Evolutionary conservation across 2,329 filamentous ascomycete species (phyloP).

Genomic region (Leptographium galeiforme): DNA sequence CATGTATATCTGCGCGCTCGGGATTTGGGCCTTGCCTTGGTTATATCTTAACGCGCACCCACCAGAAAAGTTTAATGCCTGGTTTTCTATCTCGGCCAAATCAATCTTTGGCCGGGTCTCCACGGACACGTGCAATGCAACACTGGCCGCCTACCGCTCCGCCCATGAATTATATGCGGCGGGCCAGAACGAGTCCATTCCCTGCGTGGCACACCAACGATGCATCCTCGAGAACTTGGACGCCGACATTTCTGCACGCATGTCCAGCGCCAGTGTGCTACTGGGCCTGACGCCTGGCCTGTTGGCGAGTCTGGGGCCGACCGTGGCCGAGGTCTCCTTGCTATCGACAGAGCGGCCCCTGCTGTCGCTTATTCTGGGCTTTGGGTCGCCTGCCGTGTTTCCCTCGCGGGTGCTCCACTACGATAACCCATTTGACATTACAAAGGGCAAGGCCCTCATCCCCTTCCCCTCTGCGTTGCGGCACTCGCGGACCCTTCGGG

Average conservation of each 20-base stretch:
- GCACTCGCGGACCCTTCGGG: background rate
- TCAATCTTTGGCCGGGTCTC: background rate
- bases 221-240: background rate
- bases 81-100: background rate
- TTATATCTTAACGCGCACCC: no score
- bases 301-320: background rate
- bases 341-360: background rate
- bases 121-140: background rate
- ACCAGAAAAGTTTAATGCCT: background rate
- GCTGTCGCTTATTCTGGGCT: background rate
- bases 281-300: background rate
- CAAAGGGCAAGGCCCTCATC: background rate
- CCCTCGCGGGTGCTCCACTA: conserved; percentile 2
- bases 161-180: background rate
- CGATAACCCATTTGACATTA: background rate
- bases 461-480: no score
- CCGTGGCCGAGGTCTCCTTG: background rate
- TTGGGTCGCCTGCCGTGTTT: background rate
- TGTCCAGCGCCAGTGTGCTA: background rate
- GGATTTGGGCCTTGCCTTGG: no score
- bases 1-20: no score
- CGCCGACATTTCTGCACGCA: background rate
- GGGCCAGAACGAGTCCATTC: background rate
- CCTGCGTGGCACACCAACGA: background rate
- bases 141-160: background rate